Base-by-base conservation (phyloP, 2,329 filamentous ascomycete species). In the Coniochaeta hoffmannii region DNA sequence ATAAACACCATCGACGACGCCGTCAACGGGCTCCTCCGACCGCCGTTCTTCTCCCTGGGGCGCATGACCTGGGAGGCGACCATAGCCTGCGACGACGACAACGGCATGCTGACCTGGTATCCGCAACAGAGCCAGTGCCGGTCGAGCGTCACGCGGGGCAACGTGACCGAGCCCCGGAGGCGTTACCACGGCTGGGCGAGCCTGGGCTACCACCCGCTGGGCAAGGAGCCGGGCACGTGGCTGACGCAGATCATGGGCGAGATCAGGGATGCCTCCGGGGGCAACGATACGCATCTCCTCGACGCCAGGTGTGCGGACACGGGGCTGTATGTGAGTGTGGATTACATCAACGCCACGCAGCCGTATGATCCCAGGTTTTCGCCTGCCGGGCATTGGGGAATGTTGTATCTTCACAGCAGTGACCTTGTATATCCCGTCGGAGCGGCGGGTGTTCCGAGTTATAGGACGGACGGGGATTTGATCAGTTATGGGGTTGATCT, bases 181-280 rank as follows among this genome's bases (percentile, higher is more conserved):
- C 24, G 31, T 15, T 38, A 53, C 15, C 50, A 53, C 12, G 50
- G 50, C 4, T 53, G 50, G 50, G 50, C 50, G 4, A 53, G 19
- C 14, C 32, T 53, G 31, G 50, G 50, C 3, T 53, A 36, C 14
- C 50, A 53, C 19, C 50, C 50, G 4, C 34, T 53, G 31, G 50
- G 32, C 22, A 38, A 14, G 11, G 15, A 35, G 11, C 34, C 50
- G 31, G 50, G 50, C 17, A 53, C 50, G 4, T 53, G 50, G 50
- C 34, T 53, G 15, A 53, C 50, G 22, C 50, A 53, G 50, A 53
- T 53, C 24, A n/a, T 53, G 17, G 50, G 50, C 5, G 50, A 53
- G 50, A 53, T 53, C 17, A 32, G 14, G 2, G 34, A 53, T 28
- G 17, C 50, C 11, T 31, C 36, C 4, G 49, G 28, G 6, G 50